These are phyloP conservation scores for Flaveria brownii DNA, from an alignment of 129 eudicot species.

Conservation along the genomic window DNA sequence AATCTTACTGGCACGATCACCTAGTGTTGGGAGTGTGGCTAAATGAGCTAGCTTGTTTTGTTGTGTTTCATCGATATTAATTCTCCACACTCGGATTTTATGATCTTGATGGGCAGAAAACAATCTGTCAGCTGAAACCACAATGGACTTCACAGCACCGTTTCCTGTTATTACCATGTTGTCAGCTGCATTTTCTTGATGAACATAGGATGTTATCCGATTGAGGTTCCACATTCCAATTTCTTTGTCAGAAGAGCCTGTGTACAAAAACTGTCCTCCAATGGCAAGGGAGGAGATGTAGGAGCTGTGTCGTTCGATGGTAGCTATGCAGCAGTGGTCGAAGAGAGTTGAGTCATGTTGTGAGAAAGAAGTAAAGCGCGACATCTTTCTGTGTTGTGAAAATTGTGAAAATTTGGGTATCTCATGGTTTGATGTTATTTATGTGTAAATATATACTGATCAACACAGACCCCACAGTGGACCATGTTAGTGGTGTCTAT, in stretches of 20 bases:
- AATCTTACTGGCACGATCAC: slow-evolving; percentile 47
- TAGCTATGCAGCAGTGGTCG: slow-evolving; percentile 44
- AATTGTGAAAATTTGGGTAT: neutral
- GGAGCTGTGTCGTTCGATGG: slow-evolving; percentile 50
- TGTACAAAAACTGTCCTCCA: slow-evolving; percentile 41
- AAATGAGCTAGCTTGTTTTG: slow-evolving; percentile 41
- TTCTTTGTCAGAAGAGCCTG: slow-evolving; percentile 61
- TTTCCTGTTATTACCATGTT: slow-evolving; percentile 40
- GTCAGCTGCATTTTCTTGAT: slow-evolving; percentile 28
- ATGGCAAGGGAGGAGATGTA: slow-evolving; percentile 57
- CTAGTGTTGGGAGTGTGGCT: slow-evolving; percentile 66
- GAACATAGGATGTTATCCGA: slow-evolving; percentile 26
- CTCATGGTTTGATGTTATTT: neutral
- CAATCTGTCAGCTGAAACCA: slow-evolving; percentile 43
- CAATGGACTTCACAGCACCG: slow-evolving; percentile 64
- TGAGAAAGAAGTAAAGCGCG: slow-evolving; percentile 30
- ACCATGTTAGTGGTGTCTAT: slow-evolving; percentile 9
- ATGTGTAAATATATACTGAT: no score
- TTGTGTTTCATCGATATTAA: slow-evolving; percentile 30
- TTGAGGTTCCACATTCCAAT: slow-evolving; percentile 42
- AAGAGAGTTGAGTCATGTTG: slow-evolving; percentile 29
- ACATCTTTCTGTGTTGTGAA: slow-evolving; percentile 29
- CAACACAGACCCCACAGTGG: neutral
- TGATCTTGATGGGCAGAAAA: slow-evolving; percentile 72
- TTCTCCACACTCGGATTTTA: slow-evolving; percentile 59